Evolutionary conservation across 148 eudicot species (phyloP).

Genomic region (Fagopyrum homotropicum): DNA sequence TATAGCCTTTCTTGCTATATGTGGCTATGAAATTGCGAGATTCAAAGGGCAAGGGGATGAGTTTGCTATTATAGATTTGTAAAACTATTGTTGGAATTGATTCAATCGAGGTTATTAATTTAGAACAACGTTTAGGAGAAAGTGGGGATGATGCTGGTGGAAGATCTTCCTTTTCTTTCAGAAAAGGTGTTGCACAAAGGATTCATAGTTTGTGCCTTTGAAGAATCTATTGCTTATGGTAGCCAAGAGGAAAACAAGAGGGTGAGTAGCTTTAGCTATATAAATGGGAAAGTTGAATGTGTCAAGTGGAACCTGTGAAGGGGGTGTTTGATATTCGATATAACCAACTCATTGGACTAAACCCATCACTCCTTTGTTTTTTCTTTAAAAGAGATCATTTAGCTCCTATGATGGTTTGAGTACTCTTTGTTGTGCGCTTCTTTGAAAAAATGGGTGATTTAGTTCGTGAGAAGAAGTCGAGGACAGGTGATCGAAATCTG

Average conservation of each 20-base stretch:
- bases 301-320: background rate
- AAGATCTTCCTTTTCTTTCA: slow-evolving; percentile 62
- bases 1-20: background rate
- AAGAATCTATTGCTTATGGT: slow-evolving; percentile 78
- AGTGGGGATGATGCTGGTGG: background rate
- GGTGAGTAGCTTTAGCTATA: background rate
- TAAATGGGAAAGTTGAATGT: background rate
- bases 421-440: no score
- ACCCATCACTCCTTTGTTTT: no score
- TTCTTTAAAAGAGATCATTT: no score
- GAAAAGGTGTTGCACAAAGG: slow-evolving; percentile 59
- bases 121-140: background rate
- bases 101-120: slow-evolving; percentile 2
- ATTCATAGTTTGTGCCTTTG: slow-evolving; percentile 80
- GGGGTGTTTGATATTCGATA: no score
- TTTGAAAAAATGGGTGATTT: no score
- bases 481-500: no score
- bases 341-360: no score
- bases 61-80: background rate
- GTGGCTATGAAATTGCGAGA: background rate
- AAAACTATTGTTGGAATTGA: background rate
- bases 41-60: background rate
- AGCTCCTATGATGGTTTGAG: no score
- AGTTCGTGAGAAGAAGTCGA: no score
- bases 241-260: slow-evolving; percentile 5